Percentiles rank a stretch among this genome's conserved stretches.
phyloP scores from a whole-genome alignment of 306 rosid species.

The Corylus americana region DNA sequence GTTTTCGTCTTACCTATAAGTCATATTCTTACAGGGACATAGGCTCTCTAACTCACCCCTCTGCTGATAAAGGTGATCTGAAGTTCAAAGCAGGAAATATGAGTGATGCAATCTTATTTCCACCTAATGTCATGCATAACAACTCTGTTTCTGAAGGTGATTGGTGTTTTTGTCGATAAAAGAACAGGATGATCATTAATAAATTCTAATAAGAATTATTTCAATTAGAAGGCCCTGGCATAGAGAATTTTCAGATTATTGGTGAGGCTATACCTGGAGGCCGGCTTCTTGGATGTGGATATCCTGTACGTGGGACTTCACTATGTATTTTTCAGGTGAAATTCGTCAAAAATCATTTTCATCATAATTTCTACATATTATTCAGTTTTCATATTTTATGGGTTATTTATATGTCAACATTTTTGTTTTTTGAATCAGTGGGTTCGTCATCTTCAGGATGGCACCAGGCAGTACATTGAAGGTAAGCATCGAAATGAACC shows the following conservation, averaged over 20 bases:
- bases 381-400: background rate
- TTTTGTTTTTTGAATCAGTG: constrained; percentile 57
- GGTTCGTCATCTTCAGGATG: constrained; percentile 97
- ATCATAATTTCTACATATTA: constrained; percentile 15
- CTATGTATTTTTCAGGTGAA: constrained; percentile 97
- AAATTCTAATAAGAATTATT: constrained; percentile 22
- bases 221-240: constrained; percentile 73
- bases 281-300: constrained; percentile 95
- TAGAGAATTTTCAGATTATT: constrained; percentile 84
- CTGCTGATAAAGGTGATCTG: constrained; percentile 34
- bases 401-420: constrained; percentile 19
- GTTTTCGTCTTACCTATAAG: constrained; percentile 25
- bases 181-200: constrained; percentile 5
- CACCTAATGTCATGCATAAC: constrained; percentile 35
- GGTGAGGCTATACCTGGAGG: constrained; percentile 90
- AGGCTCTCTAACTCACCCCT: constrained; percentile 31
- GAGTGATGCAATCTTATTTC: constrained; percentile 39
- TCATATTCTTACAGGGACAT: constrained; percentile 52
- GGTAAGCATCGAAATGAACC: constrained; percentile 47
- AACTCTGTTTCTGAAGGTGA: constrained; percentile 58
- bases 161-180: constrained; percentile 11
- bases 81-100: constrained; percentile 30
- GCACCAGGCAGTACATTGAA: constrained; percentile 93
- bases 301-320: constrained; percentile 80
- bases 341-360: constrained; percentile 25